Base-by-base conservation (phyloP, 352 stramenopile genomes). In the Thalassiosira mediterranea region DNA sequence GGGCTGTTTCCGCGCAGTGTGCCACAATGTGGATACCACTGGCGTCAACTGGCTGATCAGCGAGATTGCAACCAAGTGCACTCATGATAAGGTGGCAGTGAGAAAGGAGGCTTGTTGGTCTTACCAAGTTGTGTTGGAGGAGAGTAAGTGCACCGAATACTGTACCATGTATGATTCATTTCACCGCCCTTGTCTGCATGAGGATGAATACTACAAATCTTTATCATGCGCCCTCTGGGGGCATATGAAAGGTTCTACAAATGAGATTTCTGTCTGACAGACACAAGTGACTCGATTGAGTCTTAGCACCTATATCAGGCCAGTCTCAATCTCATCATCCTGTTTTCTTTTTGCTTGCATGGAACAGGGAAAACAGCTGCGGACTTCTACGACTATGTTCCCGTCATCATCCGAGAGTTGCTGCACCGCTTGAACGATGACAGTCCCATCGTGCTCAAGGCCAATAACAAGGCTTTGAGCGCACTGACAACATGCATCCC, bases 351-450 rank as follows among this genome's bases (percentile, higher is more conserved):
- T 15, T 34, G 4, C 63, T 40, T 74, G 60, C 21, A 21, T 42
- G 11, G 40, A 61, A 29, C 63, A 93, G 88, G 88, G n/a, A 87
- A 88, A 68, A 77, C 89, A 15, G 81, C 79, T 21, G 87, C 88
- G 19, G 90, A 96, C 60, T 98, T 98, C 80, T 93, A 93, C 25
- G 95, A 98, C 38, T 90, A 98, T 49, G 82, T 97, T n/a, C 90
- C 96, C 25, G 89, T 98, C 10, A 97, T 99, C 49, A 85, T 99
- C 53, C 95, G 96, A 53, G 95, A 98, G 75, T 92, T 99, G 52
- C 77, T 99, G 29, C 84, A 96, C 71, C 95, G 97, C 57, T 82
- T 99, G n/a, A 98, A 98, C 78, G 97, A 99, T 69, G 71, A 91
- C 11, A 95, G 97, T 44, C 61, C 83, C 4, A 56, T 79, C 0